A percentile compares a stretch with the other conserved stretches of the same genome.
phyloP scores from a whole-genome alignment of 352 stramenopile species.

The Globisporangium perplexum region DNA sequence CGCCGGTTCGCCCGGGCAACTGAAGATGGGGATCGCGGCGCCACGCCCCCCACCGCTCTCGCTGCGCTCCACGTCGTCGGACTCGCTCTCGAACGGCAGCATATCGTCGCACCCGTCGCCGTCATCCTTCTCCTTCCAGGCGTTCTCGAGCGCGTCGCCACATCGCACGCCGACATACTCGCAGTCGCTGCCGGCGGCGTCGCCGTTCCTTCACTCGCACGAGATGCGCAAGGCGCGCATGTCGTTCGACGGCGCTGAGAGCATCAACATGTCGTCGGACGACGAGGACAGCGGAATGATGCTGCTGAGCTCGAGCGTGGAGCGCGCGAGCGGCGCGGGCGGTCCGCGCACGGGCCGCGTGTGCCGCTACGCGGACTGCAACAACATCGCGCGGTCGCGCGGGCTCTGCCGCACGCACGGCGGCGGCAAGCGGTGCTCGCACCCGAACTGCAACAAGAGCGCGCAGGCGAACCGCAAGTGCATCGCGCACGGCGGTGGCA shows the following conservation, averaged over 20 bases:
- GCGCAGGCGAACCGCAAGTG: slow-evolving; percentile 87
- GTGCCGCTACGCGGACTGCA: slow-evolving; percentile 78
- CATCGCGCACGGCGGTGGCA: slow-evolving; percentile 81
- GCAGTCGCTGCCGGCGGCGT: slow-evolving; percentile 60
- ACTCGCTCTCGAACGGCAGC: slow-evolving; percentile 39
- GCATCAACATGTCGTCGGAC: slow-evolving; percentile 58
- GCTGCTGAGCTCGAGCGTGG: slow-evolving; percentile 67
- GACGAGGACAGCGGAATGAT: slow-evolving; percentile 68
- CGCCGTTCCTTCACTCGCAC: slow-evolving; percentile 59
- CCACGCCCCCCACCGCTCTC: slow-evolving; percentile 46
- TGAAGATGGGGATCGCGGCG: slow-evolving; percentile 58
- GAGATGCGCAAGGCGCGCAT: slow-evolving; percentile 26
- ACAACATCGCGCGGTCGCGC: slow-evolving; percentile 78
- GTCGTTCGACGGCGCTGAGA: slow-evolving; percentile 61
- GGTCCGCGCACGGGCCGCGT: slow-evolving; percentile 54
- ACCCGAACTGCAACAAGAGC: slow-evolving; percentile 82
- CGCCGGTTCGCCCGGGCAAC: slow-evolving; percentile 48
- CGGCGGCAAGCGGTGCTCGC: slow-evolving; percentile 73
- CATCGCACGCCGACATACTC: slow-evolving; percentile 44
- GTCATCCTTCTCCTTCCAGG: slow-evolving; percentile 38
- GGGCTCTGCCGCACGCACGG: slow-evolving; percentile 72
- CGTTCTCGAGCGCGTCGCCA: slow-evolving; percentile 23
- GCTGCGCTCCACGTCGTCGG: slow-evolving; percentile 47
- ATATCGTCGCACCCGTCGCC: slow-evolving; percentile 17
- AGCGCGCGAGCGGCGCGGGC: slow-evolving; percentile 17